Conservation (phyloP, 2,329 filamentous ascomycete genomes). For the Aphanoascus verrucosus region DNA sequence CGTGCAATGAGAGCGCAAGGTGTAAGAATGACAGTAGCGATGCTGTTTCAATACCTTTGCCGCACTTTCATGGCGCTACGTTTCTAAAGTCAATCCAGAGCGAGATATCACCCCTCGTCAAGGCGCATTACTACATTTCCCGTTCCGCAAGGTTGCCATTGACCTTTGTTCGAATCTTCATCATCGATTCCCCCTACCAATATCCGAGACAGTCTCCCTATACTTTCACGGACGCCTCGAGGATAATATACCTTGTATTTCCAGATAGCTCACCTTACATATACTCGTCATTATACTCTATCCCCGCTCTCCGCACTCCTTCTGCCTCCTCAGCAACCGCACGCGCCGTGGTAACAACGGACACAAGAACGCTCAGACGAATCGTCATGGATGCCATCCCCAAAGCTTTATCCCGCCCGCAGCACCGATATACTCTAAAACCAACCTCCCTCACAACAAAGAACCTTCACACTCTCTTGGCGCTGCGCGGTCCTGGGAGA, state of each 20-base stretch:
- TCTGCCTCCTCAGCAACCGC: constrained; percentile 19
- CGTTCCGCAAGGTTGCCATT: constrained; percentile 55
- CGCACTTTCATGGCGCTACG: constrained; percentile 67
- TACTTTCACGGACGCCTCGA: constrained; percentile 48
- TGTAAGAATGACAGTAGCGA: constrained; percentile 20
- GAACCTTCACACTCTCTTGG: constrained; percentile 59
- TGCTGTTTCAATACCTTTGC: constrained; percentile 37
- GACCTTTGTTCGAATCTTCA: constrained; percentile 64
- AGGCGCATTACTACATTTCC: constrained; percentile 72
- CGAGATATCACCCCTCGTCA: constrained; percentile 66
- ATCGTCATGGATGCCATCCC: constrained; percentile 70
- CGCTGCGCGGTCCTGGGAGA: constrained; percentile 57
- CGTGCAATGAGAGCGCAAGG: neutral
- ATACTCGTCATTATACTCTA: constrained; percentile 48
- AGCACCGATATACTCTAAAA: constrained; percentile 59
- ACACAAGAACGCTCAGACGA: constrained; percentile 55
- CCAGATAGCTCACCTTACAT: constrained; percentile 68
- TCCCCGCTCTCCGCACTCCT: constrained; percentile 31
- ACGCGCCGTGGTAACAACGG: constrained; percentile 26
- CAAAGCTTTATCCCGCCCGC: constrained; percentile 66
- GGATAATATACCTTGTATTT: constrained; percentile 70
- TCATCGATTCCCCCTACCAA: constrained; percentile 72
- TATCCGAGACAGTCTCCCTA: constrained; percentile 33
- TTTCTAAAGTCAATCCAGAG: constrained; percentile 67
- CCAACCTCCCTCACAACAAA: constrained; percentile 58